Evolutionary conservation across 2,329 filamentous ascomycete genomes (phyloP), one percentile per base, ranked within the genome.

Genomic region (Acephala macrosclerotiorum): DNA sequence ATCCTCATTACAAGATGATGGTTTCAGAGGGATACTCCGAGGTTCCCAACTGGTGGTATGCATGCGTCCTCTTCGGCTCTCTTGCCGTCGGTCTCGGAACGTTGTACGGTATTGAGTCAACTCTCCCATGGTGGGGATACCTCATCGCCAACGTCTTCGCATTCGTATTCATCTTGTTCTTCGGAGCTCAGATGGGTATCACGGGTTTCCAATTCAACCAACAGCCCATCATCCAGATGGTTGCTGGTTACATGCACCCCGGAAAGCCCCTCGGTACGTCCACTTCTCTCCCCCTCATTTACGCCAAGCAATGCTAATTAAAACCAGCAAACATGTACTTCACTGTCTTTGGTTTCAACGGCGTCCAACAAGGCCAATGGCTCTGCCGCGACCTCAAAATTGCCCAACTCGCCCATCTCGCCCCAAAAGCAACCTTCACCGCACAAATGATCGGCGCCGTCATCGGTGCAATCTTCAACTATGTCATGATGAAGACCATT

Each of bases 331-430:
- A 51, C 77, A 80, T 71, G 65, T 85, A 92, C 80, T 92, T 92
- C 80, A 92, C 91, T 76, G 90, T 88, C 68, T 92, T 89, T 72
- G 88, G 88, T 60, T 82, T 80, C 70, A 83, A 83, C 74, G 75
- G 80, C 57, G 77, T 80, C 29, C 79, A 75, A 66, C 81, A 83
- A 66, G 81, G 79, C 3, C 77, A 84, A 29, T 75, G 76, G 9
- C 83, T 82, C 66, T 76, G 82, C 2, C 77, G 78, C 6, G 82
- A 84, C 68, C 78, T 85, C 70, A 85, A 85, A 68, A 76, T 85
- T 20, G 83, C 81, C n/a, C 80, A 83, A 70, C 81, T 82, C 65
- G 83, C 80, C 81, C 65, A 81, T 77, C 9, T 78, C 81, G 40
- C 75, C 74, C n/a, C 83, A 80, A 66, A 58, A 40, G 45, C 49